phyloP scores from a whole-genome alignment of 371 early-diverging fungal species.

The Actinomucor elegans region DNA sequence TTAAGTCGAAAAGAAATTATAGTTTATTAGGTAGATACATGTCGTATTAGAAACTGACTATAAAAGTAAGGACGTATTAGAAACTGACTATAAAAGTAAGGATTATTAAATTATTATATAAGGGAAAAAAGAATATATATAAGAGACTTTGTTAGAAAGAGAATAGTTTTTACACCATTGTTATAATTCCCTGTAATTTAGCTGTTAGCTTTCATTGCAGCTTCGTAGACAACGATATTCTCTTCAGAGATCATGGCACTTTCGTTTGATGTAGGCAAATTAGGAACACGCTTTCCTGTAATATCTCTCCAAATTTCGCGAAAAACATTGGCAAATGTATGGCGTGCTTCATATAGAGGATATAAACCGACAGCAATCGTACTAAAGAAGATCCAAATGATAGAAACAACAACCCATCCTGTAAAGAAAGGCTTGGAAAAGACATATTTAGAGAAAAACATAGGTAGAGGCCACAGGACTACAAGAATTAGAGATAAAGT shows the following conservation, averaged over 20 bases:
- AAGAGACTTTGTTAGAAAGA: too few relatives aligned
- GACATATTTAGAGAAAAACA: constrained; percentile 65
- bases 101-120: too few relatives aligned
- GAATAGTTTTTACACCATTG: too few relatives aligned
- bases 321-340: constrained; percentile 33
- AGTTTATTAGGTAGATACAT: too few relatives aligned
- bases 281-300: constrained; percentile 26
- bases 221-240: constrained; percentile 16
- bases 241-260: constrained; percentile 18
- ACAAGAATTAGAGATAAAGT: constrained; percentile 54
- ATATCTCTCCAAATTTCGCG: constrained; percentile 45
- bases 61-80: too few relatives aligned
- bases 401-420: constrained; percentile 65
- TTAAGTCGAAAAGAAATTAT: too few relatives aligned
- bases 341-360: constrained; percentile 61
- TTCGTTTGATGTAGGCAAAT: constrained; percentile 12
- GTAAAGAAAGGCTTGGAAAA: constrained; percentile 65
- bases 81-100: too few relatives aligned
- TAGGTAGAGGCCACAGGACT: constrained; percentile 69
- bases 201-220: constrained; percentile 17
- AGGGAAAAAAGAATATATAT: too few relatives aligned
- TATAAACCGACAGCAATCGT: constrained; percentile 57
- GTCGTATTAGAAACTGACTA: too few relatives aligned
- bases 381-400: constrained; percentile 63
- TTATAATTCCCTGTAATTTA: too few relatives aligned